A percentile compares a stretch with the other conserved stretches of the same genome.
phyloP scores from a whole-genome alignment of 1,139 yeast genomes.

The Pichia sp. region DNA sequence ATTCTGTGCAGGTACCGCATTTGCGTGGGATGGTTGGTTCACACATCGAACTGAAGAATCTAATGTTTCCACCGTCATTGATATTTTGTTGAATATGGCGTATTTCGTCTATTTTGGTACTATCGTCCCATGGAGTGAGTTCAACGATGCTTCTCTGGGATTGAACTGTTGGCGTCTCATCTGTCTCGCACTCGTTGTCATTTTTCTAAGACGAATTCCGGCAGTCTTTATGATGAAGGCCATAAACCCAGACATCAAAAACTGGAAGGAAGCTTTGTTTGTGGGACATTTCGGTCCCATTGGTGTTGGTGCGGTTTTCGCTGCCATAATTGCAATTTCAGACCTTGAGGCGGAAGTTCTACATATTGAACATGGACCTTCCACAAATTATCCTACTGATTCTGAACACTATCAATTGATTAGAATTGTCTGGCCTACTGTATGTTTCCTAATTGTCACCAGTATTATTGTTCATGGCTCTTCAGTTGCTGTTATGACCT shows the following conservation, averaged over 20 bases:
- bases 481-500: constrained; percentile 79
- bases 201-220: constrained; percentile 83
- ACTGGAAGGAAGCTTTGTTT: constrained; percentile 93
- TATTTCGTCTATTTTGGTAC: constrained; percentile 94
- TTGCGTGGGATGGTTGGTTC: constrained; percentile 96
- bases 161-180: constrained; percentile 80
- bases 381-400: constrained; percentile 47
- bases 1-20: constrained; percentile 94
- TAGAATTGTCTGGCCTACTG: constrained; percentile 83
- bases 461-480: constrained; percentile 95
- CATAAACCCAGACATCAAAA: constrained; percentile 81
- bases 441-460: constrained; percentile 74
- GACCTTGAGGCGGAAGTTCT: constrained; percentile 57
- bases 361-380: constrained; percentile 43
- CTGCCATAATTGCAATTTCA: constrained; percentile 75
- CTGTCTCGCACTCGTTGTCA: constrained; percentile 70
- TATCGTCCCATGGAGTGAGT: constrained; percentile 86
- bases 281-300: constrained; percentile 99
- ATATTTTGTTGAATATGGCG: constrained; percentile 72
- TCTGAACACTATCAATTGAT: constrained; percentile 63
- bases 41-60: constrained; percentile 83
- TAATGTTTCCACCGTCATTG: constrained; percentile 90
- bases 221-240: constrained; percentile 76
- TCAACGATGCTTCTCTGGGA: constrained; percentile 61
- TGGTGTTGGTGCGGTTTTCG: constrained; percentile 96